A percentile compares a stretch with the other conserved stretches of the same genome.
Conservation (phyloP, 2,329 filamentous ascomycete species). For the Aurifilum marmelostoma region DNA sequence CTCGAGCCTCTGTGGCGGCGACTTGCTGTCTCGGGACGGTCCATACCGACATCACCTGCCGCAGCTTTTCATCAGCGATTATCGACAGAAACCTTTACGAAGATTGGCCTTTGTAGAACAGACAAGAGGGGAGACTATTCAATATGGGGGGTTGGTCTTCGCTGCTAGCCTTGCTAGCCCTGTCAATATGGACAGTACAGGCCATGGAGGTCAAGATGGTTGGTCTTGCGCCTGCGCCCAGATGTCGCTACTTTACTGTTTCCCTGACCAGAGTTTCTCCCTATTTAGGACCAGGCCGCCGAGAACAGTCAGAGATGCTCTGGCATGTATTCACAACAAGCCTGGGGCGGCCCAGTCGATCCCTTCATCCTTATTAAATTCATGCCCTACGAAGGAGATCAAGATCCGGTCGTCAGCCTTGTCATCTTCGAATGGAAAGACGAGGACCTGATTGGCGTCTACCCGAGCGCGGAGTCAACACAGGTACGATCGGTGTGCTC, state of each 20-base stretch:
- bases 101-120: slow-evolving; percentile 10
- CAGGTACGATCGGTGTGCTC: slow-evolving; percentile 48
- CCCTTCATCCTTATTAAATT: slow-evolving; percentile 90
- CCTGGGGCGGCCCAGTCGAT: slow-evolving; percentile 86
- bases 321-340: slow-evolving; percentile 89
- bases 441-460: slow-evolving; percentile 74
- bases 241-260: background rate
- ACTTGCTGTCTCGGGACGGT: background rate
- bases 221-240: slow-evolving; percentile 33
- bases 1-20: background rate
- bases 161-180: slow-evolving; percentile 53
- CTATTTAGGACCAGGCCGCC: slow-evolving; percentile 70
- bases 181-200: slow-evolving; percentile 56
- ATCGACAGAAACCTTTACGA: background rate
- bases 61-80: background rate
- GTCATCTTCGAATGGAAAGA: slow-evolving; percentile 96
- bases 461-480: slow-evolving; percentile 55
- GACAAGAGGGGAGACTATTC: slow-evolving; percentile 29
- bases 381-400: slow-evolving; percentile 60
- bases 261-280: slow-evolving; percentile 15
- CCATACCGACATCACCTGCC: background rate
- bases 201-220: slow-evolving; percentile 65
- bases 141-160: slow-evolving; percentile 60
- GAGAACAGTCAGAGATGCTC: slow-evolving; percentile 81
- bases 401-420: slow-evolving; percentile 79